Percentiles rank a stretch among this genome's conserved stretches.
Conservation (phyloP, 2,329 filamentous ascomycete species). For the Paraphoma sp. region DNA sequence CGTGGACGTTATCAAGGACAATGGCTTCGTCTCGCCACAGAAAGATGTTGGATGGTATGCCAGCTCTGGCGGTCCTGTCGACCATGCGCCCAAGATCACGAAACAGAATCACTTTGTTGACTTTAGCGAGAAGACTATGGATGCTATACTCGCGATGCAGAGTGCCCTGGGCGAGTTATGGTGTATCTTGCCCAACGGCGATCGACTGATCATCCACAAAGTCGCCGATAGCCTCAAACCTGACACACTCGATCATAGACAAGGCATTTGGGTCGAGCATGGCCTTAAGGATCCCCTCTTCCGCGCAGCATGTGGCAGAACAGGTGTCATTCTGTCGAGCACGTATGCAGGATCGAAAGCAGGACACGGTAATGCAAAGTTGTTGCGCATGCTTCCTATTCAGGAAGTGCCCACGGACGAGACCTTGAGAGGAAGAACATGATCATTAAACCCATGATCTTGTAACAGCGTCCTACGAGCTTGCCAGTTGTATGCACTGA, state of each 20-base stretch:
- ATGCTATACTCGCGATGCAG: conserved; percentile 62
- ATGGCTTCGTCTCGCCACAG: conserved; percentile 71
- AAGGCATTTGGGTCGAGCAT: conserved; percentile 12
- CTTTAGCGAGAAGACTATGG: conserved; percentile 62
- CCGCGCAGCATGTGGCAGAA: conserved; percentile 6
- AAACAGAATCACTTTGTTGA: conserved; percentile 68
- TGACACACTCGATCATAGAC: not conserved
- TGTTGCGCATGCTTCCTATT: not conserved
- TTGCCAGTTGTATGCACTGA: too few relatives aligned
- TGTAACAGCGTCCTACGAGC: too few relatives aligned
- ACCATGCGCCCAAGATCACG: conserved; percentile 75
- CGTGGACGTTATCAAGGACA: conserved; percentile 66
- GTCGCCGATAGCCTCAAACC: not conserved
- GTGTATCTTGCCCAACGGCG: conserved; percentile 52
- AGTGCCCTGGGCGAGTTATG: conserved; percentile 72
- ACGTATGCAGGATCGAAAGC: conserved; percentile 16
- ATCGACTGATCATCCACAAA: conserved; percentile 36
- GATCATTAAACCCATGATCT: too few relatives aligned
- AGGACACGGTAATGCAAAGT: not conserved
- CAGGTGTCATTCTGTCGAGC: conserved; percentile 7
- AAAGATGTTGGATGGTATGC: conserved; percentile 42
- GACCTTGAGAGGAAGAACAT: too few relatives aligned
- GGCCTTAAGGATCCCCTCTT: conserved; percentile 3
- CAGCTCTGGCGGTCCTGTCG: conserved; percentile 24
- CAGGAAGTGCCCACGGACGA: not conserved